Evolutionary conservation across 176 grass and related monocot genomes (phyloP).

Genomic region (Musa beccarii): DNA sequence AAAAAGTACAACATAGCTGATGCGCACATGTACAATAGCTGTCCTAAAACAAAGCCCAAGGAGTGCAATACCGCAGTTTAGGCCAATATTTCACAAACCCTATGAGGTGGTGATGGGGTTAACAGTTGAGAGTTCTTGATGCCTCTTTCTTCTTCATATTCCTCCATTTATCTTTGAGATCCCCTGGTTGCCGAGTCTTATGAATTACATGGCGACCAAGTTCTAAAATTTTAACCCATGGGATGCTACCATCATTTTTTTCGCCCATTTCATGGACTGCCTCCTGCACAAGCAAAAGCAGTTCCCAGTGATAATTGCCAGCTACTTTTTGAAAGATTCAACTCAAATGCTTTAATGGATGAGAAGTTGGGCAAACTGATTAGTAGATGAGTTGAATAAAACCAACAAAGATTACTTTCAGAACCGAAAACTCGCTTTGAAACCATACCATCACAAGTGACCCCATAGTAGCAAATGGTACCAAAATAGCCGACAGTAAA

Average conservation of each 20-base stretch:
- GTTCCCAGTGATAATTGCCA: not conserved
- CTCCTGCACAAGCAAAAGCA: conserved; percentile 4
- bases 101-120: no score
- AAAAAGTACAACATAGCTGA: no score
- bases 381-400: not conserved
- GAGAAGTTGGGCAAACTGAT: not conserved
- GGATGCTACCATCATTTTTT: not conserved
- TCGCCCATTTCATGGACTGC: not conserved
- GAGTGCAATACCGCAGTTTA: no score
- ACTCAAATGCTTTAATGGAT: not conserved
- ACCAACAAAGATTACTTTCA: not conserved
- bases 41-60: no score
- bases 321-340: not conserved
- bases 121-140: not conserved
- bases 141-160: conserved; percentile 10
- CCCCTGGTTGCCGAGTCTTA: not conserved
- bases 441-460: not conserved
- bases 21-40: no score
- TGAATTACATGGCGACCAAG: conserved; percentile 1
- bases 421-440: not conserved
- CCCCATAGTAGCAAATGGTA: not conserved
- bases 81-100: no score
- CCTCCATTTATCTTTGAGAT: conserved; percentile 20
- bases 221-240: conserved; percentile 12
- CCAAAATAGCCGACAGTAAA: not conserved